phyloP scores from a whole-genome alignment of 768 basidiomycete genomes.

The Crucibulum laeve region DNA sequence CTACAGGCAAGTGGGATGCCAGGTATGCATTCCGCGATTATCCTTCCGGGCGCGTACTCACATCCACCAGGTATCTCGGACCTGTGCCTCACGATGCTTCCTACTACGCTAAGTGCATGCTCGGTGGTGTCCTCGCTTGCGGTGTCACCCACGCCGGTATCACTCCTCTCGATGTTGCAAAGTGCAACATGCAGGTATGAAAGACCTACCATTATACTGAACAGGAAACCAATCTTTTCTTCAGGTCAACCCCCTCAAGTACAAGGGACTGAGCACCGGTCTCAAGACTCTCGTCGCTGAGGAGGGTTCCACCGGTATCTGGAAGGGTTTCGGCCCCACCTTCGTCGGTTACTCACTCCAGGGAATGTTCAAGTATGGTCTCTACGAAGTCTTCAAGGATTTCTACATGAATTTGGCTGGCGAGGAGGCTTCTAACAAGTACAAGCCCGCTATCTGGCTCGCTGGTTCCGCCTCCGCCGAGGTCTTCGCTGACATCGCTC shows the following conservation, averaged over 20 bases:
- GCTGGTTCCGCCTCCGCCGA: conserved; percentile 93
- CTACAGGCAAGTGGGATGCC: conserved; percentile 69
- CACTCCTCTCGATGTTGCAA: conserved; percentile 84
- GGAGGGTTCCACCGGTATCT: conserved; percentile 82
- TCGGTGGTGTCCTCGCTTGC: conserved; percentile 84
- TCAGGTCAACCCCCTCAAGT: conserved; percentile 76
- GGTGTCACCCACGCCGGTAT: conserved; percentile 86
- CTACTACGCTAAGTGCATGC: conserved; percentile 85
- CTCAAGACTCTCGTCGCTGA: conserved; percentile 68
- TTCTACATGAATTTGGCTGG: conserved; percentile 85
- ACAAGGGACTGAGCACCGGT: conserved; percentile 58
- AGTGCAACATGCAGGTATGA: conserved; percentile 88
- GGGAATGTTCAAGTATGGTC: conserved; percentile 98
- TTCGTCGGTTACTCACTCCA: conserved; percentile 92
- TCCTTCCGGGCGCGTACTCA: conserved; percentile 8
- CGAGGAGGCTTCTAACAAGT: conserved; percentile 72
- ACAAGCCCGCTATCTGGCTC: conserved; percentile 91
- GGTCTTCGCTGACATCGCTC: conserved; percentile 92
- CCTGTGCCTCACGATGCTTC: conserved; percentile 70
- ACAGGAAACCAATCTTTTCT: conserved; percentile 1
- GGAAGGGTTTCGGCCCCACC: conserved; percentile 95
- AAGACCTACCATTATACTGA: background rate
- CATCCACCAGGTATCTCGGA: conserved; percentile 47
- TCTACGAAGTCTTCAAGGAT: conserved; percentile 97
- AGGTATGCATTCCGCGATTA: conserved; percentile 35